Evolutionary conservation across 768 basidiomycete species (phyloP).

Genomic region (Agaricus bisporus): DNA sequence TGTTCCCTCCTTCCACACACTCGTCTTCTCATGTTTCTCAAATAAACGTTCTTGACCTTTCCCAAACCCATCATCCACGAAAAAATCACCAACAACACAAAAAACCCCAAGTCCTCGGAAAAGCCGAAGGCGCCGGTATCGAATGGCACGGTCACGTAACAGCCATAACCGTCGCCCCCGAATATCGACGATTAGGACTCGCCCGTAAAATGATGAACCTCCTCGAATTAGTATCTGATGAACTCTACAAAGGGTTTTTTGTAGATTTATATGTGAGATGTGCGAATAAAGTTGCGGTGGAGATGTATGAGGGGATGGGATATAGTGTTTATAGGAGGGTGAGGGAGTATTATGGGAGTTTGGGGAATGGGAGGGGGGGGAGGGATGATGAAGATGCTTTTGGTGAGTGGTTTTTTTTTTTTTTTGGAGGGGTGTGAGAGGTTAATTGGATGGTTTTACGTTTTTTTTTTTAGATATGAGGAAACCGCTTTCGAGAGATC

Average conservation of each 20-base stretch:
- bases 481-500: conserved; percentile 64
- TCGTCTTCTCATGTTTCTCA: background rate
- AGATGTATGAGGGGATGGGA: conserved; percentile 88
- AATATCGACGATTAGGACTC: conserved; percentile 83
- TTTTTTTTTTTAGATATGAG: conserved; percentile 47
- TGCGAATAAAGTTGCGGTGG: conserved; percentile 76
- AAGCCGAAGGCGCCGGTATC: conserved; percentile 69
- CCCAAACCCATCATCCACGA: too few relatives aligned
- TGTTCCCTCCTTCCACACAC: conserved; percentile 16
- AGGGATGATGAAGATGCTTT: conserved; percentile 88
- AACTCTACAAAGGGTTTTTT: conserved; percentile 78
- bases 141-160: conserved; percentile 97
- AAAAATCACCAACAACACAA: background rate
- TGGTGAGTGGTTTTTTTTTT: conserved; percentile 45
- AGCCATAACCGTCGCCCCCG: conserved; percentile 89
- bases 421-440: background rate
- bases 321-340: conserved; percentile 93
- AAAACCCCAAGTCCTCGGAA: conserved; percentile 70
- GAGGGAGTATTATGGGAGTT: conserved; percentile 78
- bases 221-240: conserved; percentile 82
- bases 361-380: conserved; percentile 72
- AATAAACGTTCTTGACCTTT: background rate
- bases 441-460: background rate
- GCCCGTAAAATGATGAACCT: conserved; percentile 82
- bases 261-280: conserved; percentile 96